phyloP scores from a whole-genome alignment of 345 rosid species.

The Leavenworthia alabamica region DNA sequence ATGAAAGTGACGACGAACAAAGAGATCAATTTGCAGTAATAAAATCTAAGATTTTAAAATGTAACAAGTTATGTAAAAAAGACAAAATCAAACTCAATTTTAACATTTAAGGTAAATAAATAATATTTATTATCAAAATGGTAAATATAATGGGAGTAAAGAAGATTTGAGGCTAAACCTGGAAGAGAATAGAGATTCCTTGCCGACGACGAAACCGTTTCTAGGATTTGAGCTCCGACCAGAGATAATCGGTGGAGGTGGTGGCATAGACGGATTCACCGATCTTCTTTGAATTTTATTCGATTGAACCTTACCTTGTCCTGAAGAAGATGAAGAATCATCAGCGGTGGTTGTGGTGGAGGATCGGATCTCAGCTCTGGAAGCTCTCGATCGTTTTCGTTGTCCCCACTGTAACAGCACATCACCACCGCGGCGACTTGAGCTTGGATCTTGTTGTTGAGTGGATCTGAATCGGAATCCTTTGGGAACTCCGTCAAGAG shows the following conservation, averaged over 20 bases:
- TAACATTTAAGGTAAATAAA: slow-evolving; percentile 5
- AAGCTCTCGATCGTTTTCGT: slow-evolving; percentile 51
- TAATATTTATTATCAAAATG: not conserved
- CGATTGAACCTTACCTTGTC: slow-evolving; percentile 33
- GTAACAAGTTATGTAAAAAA: slow-evolving; percentile 8
- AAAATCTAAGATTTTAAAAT: too few relatives aligned
- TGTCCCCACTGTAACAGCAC: slow-evolving; percentile 66
- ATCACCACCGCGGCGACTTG: slow-evolving; percentile 39
- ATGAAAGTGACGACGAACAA: slow-evolving; percentile 15
- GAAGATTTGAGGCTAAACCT: slow-evolving; percentile 33
- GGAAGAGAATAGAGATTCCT: slow-evolving; percentile 30
- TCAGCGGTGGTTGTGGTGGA: slow-evolving; percentile 33
- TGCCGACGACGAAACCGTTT: slow-evolving; percentile 34
- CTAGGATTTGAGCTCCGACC: slow-evolving; percentile 27
- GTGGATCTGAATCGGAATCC: slow-evolving; percentile 30
- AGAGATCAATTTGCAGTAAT: slow-evolving; percentile 4
- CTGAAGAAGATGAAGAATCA: slow-evolving; percentile 47
- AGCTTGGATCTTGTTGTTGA: slow-evolving; percentile 15
- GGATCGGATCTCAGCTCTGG: slow-evolving; percentile 49
- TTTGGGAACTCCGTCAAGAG: slow-evolving; percentile 21
- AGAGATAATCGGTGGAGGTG: slow-evolving; percentile 24
- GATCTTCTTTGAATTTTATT: slow-evolving; percentile 33
- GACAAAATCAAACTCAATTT: not conserved
- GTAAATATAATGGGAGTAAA: not conserved
- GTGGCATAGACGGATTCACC: slow-evolving; percentile 32